phyloP scores from a whole-genome alignment of 73 alveolate genomes.

The Diophrys sp. region DNA sequence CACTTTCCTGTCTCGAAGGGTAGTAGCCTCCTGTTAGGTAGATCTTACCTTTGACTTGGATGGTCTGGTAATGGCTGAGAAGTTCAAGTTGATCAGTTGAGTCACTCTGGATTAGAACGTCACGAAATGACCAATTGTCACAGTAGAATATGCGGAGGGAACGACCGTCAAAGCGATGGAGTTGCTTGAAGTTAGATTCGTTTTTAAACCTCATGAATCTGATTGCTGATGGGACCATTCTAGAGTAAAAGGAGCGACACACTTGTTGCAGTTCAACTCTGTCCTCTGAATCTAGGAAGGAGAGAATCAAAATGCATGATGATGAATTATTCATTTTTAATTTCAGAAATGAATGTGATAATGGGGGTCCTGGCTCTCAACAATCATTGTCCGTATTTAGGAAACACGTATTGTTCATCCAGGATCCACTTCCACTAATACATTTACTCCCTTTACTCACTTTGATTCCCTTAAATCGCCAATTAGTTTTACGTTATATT shows the following conservation, averaged over 20 bases:
- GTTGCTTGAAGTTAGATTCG: neutral
- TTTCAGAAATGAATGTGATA: too few relatives aligned
- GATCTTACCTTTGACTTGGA: neutral
- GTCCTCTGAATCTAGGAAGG: neutral
- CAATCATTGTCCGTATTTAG: too few relatives aligned
- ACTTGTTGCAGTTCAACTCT: slow-evolving; percentile 1
- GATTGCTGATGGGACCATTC: neutral
- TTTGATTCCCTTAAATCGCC: too few relatives aligned
- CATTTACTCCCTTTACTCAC: too few relatives aligned
- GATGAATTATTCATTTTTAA: neutral
- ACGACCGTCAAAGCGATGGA: neutral
- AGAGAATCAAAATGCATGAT: neutral
- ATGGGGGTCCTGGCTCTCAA: too few relatives aligned
- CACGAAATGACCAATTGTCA: neutral
- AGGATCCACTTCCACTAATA: too few relatives aligned
- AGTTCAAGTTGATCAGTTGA: neutral
- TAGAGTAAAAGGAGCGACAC: too few relatives aligned
- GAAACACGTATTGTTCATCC: too few relatives aligned
- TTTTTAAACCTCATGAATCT: slow-evolving; percentile 1
- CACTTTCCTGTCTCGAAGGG: neutral
- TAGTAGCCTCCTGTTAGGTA: neutral
- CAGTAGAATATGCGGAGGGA: neutral
- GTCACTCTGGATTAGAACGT: neutral
- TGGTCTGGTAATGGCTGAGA: neutral
- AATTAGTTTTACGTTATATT: too few relatives aligned